These are phyloP conservation scores for Linum trigynum DNA, from an alignment of 345 rosid genomes.

Conservation along the genomic window DNA sequence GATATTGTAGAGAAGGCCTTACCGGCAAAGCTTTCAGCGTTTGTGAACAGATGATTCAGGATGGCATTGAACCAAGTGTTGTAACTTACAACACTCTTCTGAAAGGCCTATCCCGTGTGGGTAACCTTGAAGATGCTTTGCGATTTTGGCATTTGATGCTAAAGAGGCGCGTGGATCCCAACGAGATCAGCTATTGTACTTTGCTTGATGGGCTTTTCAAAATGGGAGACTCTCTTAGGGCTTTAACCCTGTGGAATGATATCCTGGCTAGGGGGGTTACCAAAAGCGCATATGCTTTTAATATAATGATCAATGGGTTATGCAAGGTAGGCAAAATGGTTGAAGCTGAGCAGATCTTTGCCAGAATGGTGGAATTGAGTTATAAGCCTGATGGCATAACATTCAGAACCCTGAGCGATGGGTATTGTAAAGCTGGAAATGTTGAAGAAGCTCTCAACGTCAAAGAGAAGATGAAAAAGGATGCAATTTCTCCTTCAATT, in stretches of 20 bases:
- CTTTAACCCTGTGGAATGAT: conserved; percentile 56
- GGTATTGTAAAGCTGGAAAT: conserved; percentile 64
- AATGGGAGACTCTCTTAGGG: conserved; percentile 52
- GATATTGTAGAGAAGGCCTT: conserved; percentile 51
- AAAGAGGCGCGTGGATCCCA: conserved; percentile 36
- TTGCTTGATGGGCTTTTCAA: conserved; percentile 63
- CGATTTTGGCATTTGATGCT: conserved; percentile 59
- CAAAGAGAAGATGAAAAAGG: conserved; percentile 40
- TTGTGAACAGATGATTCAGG: conserved; percentile 41
- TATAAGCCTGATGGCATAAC: conserved; percentile 64
- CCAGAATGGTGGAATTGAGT: conserved; percentile 44
- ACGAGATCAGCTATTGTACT: conserved; percentile 57
- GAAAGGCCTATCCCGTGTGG: conserved; percentile 51
- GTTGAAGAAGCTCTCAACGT: conserved; percentile 50
- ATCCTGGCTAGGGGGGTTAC: conserved; percentile 56
- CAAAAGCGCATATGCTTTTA: conserved; percentile 43
- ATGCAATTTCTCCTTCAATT: conserved; percentile 39
- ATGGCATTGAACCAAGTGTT: conserved; percentile 40
- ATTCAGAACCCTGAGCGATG: conserved; percentile 57
- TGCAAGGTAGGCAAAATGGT: conserved; percentile 58
- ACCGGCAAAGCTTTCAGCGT: conserved; percentile 49
- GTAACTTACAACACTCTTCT: conserved; percentile 73
- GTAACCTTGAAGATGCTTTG: conserved; percentile 50
- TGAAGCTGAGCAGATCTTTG: conserved; percentile 57
- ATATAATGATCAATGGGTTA: conserved; percentile 65